Evolutionary conservation across 805 yeast genomes (phyloP), one percentile per base, ranked within the genome.

Genomic region (Cyberlindnera suaveolens): DNA sequence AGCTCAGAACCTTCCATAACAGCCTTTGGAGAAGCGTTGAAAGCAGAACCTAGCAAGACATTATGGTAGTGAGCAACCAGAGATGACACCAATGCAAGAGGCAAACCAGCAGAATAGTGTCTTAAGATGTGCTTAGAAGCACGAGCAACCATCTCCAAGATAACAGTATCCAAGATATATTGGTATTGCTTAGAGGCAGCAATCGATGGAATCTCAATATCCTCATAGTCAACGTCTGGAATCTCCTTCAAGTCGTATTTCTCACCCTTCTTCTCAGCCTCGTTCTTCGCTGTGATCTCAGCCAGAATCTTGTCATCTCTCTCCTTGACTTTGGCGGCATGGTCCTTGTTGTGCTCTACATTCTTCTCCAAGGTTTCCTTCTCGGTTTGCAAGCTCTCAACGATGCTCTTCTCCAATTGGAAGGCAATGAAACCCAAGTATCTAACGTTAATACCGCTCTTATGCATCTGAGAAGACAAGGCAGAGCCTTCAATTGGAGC

Each of bases 391-490:
- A 51, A 56, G 23, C 56, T 62, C 40, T 63, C 58, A 14, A 52
- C 51, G 31, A 65, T 57, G 29, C 54, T 53, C 39, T 61, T 50
- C 34, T 59, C 56, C 38, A 57, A 43, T 34, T 57, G 53, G 17
- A 51, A 51, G 18, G 80, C 80, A 50, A 86, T 58, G 15, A 57
- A 62, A 46, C 96, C 96, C 56, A 91, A 71, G 59, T 91, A 91
- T 68, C 98, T 83, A 65, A 90, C 60, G 62, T 88, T 90, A 61
- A 91, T 80, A 71, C 99, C 99, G 43, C 71, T 69, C 49, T 75
- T 76, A 63, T 93, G 99, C 64, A 91, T 64, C 41, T 72, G 60
- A 34, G 71, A 67, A 16, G 85, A 67, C 53, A 93, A 74, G 56
- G 89, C 93, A 4, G 65, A 58, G 51, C 98, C 96, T 59, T 89